Evolutionary conservation across 768 basidiomycete species (phyloP), one percentile per base, ranked within the genome.

Genomic region (Amanita pallidorosea): DNA sequence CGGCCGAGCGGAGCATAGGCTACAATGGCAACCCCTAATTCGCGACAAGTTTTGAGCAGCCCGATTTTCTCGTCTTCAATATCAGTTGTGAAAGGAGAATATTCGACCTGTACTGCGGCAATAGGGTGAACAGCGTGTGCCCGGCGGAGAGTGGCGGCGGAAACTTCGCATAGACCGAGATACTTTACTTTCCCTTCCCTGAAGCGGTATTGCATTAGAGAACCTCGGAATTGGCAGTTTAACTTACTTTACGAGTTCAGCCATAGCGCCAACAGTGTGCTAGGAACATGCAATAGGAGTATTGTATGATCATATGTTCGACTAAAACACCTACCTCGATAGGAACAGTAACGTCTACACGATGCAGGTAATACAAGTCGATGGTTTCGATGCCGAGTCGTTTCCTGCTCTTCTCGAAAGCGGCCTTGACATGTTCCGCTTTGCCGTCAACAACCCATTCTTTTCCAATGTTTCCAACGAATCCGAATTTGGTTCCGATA

Each of bases 401-500:
- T 45, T 61, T 41, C 11, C 75, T 60, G 0, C 71, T 72, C 43
- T 38, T 61, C 13, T 68, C 62, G 36, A 67, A 51, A 1, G 64
- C 61, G 49, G 65, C 57, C 17, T 61, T 64, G 22, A 69, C 64
- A 33, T 33, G 13, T 51, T 71, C 68, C 29, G 67, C 57, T 0
- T 70, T 63, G 15, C 68, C 66, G 20, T 70, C 71, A 7, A 13
- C 5, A 18, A 65, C 60, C 12, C 53, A 45, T 17, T 48, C 40
- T 8, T 27, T 25, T 12, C 55, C 17, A 61, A 53, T 5, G 13
- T 29, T 25, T 9, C 55, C 17, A 62, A 53, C 8, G 42, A 22
- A 8, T 2, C 67, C 62, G 18, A 60, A 64, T 53, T 85, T 84
- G n/a, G 80, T 81, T 2, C 80, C 79, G 17, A 85, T 68, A 63